Percentiles rank a stretch among this genome's conserved stretches.
phyloP scores from a whole-genome alignment of 2,329 filamentous ascomycete species.

The Penicillium oxalicum region DNA sequence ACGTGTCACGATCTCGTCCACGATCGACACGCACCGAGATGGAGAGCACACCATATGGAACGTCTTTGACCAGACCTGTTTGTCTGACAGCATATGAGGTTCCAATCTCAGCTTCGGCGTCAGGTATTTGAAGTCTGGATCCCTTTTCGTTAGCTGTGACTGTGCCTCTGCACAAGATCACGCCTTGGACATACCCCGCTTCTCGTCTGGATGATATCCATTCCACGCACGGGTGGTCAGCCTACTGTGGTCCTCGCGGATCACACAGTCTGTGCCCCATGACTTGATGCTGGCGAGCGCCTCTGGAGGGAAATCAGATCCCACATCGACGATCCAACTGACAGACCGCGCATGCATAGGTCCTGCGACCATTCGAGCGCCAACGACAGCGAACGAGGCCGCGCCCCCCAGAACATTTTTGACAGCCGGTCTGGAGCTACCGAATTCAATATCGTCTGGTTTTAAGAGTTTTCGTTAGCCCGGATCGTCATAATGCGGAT shows the following conservation, averaged over 20 bases:
- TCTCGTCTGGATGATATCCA: slow-evolving; percentile 66
- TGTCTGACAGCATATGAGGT: slow-evolving; percentile 60
- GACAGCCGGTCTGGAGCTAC: slow-evolving; percentile 61
- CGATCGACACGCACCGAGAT: slow-evolving; percentile 66
- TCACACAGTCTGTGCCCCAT: slow-evolving; percentile 69
- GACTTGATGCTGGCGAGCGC: slow-evolving; percentile 59
- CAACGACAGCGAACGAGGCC: slow-evolving; percentile 78
- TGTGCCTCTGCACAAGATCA: background rate
- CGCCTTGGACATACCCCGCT: slow-evolving; percentile 46
- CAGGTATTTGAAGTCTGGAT: slow-evolving; percentile 72
- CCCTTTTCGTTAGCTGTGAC: slow-evolving; percentile 4
- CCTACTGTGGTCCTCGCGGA: slow-evolving; percentile 60
- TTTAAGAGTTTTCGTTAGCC: slow-evolving; percentile 11
- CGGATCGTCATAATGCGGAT: slow-evolving; percentile 4
- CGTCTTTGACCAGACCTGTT: slow-evolving; percentile 64
- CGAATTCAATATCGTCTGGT: slow-evolving; percentile 85
- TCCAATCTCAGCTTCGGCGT: slow-evolving; percentile 81
- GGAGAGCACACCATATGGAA: slow-evolving; percentile 88
- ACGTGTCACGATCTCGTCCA: slow-evolving; percentile 59
- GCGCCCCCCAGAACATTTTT: slow-evolving; percentile 80
- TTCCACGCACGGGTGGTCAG: slow-evolving; percentile 91
- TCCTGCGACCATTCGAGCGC: slow-evolving; percentile 81
- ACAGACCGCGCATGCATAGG: slow-evolving; percentile 59
- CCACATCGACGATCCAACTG: slow-evolving; percentile 87
- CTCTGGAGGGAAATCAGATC: slow-evolving; percentile 72